Evolutionary conservation across 495 filamentous ascomycete species (phyloP).

Genomic region (Neurospora sp.): DNA sequence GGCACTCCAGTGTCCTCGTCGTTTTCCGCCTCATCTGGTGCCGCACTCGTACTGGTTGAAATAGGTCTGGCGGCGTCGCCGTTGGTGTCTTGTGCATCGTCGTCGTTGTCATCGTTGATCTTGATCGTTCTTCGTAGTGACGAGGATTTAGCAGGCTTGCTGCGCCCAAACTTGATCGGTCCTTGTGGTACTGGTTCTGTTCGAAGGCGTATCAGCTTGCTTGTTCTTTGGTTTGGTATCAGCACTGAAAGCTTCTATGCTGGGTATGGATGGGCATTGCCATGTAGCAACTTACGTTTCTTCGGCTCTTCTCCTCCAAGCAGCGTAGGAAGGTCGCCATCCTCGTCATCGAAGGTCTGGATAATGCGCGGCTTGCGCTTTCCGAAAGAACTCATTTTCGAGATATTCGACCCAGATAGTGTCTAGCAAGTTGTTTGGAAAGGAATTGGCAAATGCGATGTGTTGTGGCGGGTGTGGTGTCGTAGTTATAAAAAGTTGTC

Average conservation of each 20-base stretch:
- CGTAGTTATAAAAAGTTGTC: neutral
- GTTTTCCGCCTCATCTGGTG: constrained; percentile 23
- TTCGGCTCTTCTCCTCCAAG: constrained; percentile 23
- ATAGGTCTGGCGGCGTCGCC: neutral
- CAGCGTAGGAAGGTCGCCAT: constrained; percentile 21
- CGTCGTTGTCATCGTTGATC: constrained; percentile 25
- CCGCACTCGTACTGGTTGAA: constrained; percentile 5
- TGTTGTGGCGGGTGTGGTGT: neutral
- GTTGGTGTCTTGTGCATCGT: neutral
- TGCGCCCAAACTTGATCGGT: constrained; percentile 32
- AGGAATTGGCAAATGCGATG: neutral
- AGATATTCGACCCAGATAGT: neutral
- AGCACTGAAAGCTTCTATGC: constrained; percentile 15
- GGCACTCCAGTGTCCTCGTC: constrained; percentile 29
- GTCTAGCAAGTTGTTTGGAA: neutral
- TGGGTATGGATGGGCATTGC: neutral
- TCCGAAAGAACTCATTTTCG: constrained; percentile 53
- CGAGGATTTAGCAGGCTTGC: constrained; percentile 41
- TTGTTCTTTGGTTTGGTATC: constrained; percentile 20
- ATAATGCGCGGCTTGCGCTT: constrained; percentile 70
- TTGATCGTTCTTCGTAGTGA: constrained; percentile 40
- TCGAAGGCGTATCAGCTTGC: constrained; percentile 27
- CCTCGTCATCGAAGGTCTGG: constrained; percentile 56
- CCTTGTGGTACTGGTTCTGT: constrained; percentile 22
- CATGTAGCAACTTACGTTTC: constrained; percentile 19